Percentiles rank a stretch among this genome's conserved stretches.
phyloP scores from a whole-genome alignment of 495 filamentous ascomycete species.

The Bombardia bombarda region DNA sequence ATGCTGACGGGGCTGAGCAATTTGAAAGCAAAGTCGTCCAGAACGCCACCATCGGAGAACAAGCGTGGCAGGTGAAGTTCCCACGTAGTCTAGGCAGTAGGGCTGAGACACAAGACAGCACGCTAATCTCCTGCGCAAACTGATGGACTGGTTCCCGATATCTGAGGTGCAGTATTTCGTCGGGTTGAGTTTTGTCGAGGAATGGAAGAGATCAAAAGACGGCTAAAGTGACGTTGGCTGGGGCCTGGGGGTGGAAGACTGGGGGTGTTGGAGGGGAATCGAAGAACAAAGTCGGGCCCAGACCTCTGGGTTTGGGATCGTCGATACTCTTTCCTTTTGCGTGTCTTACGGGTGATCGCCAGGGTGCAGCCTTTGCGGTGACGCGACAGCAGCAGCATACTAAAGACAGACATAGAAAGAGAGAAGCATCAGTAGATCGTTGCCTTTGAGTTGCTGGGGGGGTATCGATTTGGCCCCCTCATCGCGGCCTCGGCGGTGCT shows the following conservation, averaged over 20 bases:
- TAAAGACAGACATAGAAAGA: no score
- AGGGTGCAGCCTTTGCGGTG: neutral
- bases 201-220: neutral
- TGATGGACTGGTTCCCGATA: neutral
- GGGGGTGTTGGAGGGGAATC: neutral
- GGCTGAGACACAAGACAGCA: neutral
- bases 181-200: neutral
- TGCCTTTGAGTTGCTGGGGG: neutral
- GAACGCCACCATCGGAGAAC: neutral
- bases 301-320: neutral
- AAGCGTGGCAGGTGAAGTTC: neutral
- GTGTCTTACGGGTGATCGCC: neutral
- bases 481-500: neutral
- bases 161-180: neutral
- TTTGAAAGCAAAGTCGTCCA: no score
- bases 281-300: neutral
- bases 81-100: neutral
- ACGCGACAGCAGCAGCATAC: neutral
- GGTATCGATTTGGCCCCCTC: neutral
- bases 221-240: no score
- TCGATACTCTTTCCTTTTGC: neutral
- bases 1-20: conserved; percentile 4
- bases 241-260: neutral
- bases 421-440: no score
- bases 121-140: neutral